Percentiles rank a stretch among this genome's conserved stretches.
phyloP scores from a whole-genome alignment of 1,284 basidiomycete species.

The Trametes polyzona region DNA sequence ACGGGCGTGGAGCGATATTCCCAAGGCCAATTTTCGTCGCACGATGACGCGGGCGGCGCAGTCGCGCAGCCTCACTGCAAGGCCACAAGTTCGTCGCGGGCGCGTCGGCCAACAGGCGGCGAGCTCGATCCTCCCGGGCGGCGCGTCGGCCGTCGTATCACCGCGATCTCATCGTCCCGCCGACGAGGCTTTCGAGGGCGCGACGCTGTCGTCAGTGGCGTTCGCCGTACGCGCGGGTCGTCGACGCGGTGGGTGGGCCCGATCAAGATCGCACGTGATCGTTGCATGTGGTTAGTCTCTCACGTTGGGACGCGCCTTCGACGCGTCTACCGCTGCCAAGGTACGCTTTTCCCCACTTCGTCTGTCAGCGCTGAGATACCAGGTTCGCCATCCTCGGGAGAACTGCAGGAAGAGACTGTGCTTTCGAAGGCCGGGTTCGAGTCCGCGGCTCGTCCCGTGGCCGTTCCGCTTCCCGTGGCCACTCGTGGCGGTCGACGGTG shows the following conservation, averaged over 20 bases:
- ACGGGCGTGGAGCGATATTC: conserved; percentile 1
- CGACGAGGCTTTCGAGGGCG: neutral
- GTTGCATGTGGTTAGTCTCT: conserved; percentile 26
- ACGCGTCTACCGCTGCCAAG: conserved; percentile 14
- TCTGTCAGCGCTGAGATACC: conserved; percentile 16
- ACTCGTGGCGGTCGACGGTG: neutral
- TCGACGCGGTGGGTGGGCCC: conserved; percentile 12
- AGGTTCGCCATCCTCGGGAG: conserved; percentile 20
- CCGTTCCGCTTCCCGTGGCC: neutral
- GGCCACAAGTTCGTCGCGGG: neutral
- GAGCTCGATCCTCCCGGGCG: neutral
- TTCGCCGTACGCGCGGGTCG: neutral
- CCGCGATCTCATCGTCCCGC: neutral
- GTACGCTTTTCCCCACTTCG: conserved; percentile 10
- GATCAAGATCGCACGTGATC: conserved; percentile 23
- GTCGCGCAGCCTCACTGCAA: neutral
- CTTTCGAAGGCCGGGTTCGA: conserved; percentile 4
- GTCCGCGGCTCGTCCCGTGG: conserved; percentile 12
- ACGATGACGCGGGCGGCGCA: conserved; percentile 5
- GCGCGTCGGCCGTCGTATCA: conserved; percentile 6
- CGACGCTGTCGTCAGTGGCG: conserved; percentile 14
- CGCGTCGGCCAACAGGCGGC: neutral
- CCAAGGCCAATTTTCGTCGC: conserved; percentile 1
- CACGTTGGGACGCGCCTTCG: conserved; percentile 13
- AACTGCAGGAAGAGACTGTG: conserved; percentile 13